Evolutionary conservation across 164 flowering plant genomes (phyloP), one percentile per base, ranked within the genome.

Genomic region (Platanus orientalis): DNA sequence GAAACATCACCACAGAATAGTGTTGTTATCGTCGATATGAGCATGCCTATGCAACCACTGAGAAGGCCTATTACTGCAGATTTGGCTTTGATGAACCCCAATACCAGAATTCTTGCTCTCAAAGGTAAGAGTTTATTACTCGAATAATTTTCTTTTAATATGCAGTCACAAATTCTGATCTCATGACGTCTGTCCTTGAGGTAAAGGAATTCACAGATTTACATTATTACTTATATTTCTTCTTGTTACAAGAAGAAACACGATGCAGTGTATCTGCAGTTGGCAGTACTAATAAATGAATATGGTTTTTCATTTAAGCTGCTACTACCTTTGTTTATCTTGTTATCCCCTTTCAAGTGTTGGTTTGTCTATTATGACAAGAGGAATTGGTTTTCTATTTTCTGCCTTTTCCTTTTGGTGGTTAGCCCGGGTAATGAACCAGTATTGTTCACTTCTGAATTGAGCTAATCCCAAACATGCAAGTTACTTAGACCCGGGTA

Each of bases 41-140:
- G 62, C 63, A 84, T 92, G 97, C 99, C 99, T 16, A 88, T 69
- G 74, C 99, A 95, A 74, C 99, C 99, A 2, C 71, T 95, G 76
- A 84, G 99, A 70, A 78, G 99, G 74, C 99, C 99, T 2, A 95
- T 95, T 29, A 95, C 99, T 20, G 99, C 99, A 6, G 99, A 95
- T 54, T 95, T 98, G 0, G 99, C 99, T 4, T 80, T 95, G 61
- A 95, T 95, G 99, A 92, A 95, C 68, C 99, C 99, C 1, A 88
- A 88, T 74, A 64, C 91, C 25, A 84, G 90, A 74, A 92, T 95
- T 49, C 90, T 95, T 61, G 99, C 99, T 27, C 76, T 95, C 44
- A 95, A 95, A 88, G 99, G 99, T 95, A 73, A 14, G 66, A 11
- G 56, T 52, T 32, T 39, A 1, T 34, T 30, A 7, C 7, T 53